Evolutionary conservation across 2,329 filamentous ascomycete genomes (phyloP), one percentile per base, ranked within the genome.

Genomic region (Arachnomyces sp.): DNA sequence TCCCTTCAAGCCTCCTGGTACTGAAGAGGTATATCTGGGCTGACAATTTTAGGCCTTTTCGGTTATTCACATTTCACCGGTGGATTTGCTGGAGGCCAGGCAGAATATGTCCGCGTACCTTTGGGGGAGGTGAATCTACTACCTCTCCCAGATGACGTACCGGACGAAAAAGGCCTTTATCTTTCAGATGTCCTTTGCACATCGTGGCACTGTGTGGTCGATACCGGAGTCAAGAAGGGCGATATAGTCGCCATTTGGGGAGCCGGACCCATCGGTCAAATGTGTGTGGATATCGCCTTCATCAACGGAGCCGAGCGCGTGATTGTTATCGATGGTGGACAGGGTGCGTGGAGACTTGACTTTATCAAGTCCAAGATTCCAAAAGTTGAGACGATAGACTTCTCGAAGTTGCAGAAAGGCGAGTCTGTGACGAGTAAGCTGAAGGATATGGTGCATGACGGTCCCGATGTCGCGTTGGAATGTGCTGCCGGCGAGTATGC

Each of bases 211-310:
- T 79, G 76, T 38, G 85, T 93, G 29, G 81, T 88, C 31, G 86
- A 93, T 54, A 93, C 86, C 0, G 82, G 77, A 1, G 82, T 94
- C n/a, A 80, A 84, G 46, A 70, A 81, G 28, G 78, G 75, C 9
- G 86, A 93, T 51, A 69, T 79, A 2, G 86, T 94, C 1, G 86
- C 84, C 28, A 79, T 93, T 44, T 94, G 85, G 77, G 87, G 86
- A n/a, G 84, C 81, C 0, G 87, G 87, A 0, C 88, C 86, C 0
- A 84, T 94, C 38, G 87, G 88, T 0, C 84, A 85, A 39, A 93
- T 90, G 65, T 77, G 73, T 2, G 83, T 81, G 1, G 70, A 79
- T 31, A 81, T 79, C 58, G 66, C 81, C 0, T 69, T 85, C 41
- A 64, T 77, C n/a, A 78, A 87, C 40, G 84, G 84, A 7, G 87